Conservation (phyloP, 768 basidiomycete genomes). For the Vishniacozyma victoriae region DNA sequence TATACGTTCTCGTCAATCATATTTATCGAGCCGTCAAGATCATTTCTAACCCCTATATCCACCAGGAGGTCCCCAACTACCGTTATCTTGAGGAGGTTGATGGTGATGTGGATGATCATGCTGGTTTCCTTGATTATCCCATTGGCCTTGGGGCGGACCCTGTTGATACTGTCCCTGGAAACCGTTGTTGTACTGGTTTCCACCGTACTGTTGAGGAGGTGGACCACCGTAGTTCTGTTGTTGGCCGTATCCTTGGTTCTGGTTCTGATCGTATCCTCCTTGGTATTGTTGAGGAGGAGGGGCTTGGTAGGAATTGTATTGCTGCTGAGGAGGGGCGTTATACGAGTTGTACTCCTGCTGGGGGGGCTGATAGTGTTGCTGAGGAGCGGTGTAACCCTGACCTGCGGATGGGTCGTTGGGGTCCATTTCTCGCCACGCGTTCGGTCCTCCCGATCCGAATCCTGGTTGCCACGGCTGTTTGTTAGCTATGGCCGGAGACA, state of each 20-base stretch:
- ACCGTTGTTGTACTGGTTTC: slow-evolving; percentile 3
- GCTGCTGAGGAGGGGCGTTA: neutral
- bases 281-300: neutral
- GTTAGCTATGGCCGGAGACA: neutral
- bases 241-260: neutral
- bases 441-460: slow-evolving; percentile 42
- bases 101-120: slow-evolving; percentile 11
- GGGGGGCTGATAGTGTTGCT: neutral
- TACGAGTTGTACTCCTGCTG: neutral
- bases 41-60: slow-evolving; percentile 10
- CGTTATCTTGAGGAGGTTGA: slow-evolving; percentile 6
- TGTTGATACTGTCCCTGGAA: slow-evolving; percentile 7
- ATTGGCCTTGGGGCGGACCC: neutral
- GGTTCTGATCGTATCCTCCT: neutral
- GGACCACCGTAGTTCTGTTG: no score
- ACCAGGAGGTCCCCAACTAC: slow-evolving; percentile 12
- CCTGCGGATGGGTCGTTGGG: slow-evolving; percentile 4
- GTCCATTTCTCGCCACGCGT: slow-evolving; percentile 43
- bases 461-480: slow-evolving; percentile 44
- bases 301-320: neutral
- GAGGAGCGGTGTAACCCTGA: neutral
- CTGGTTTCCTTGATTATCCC: slow-evolving; percentile 1
- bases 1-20: no score
- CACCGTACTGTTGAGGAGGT: slow-evolving; percentile 2
- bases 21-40: no score